Percentiles rank a stretch among this genome's conserved stretches.
These are phyloP conservation scores for Pseudogymnoascus sp. DNA, from an alignment of 2,329 filamentous ascomycete species.

Conservation along the genomic window DNA sequence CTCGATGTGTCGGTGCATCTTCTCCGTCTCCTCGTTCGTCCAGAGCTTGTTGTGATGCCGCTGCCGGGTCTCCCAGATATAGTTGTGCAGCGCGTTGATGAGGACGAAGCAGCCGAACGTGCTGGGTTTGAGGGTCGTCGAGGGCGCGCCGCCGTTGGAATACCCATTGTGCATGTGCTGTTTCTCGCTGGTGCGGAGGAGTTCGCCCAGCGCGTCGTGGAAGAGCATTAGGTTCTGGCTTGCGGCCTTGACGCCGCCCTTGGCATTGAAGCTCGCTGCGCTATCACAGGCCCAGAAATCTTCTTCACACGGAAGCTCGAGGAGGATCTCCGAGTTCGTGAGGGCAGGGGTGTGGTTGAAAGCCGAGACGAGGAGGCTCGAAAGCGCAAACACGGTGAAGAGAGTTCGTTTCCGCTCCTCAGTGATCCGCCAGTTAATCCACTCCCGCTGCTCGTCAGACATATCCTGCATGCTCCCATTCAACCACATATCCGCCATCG, in stretches of 20 bases:
- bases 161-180: slow-evolving; percentile 37
- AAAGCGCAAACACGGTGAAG: slow-evolving; percentile 83
- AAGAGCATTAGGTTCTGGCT: slow-evolving; percentile 69
- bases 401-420: slow-evolving; percentile 92
- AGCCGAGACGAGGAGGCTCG: slow-evolving; percentile 80
- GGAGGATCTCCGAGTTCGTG: slow-evolving; percentile 84
- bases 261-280: slow-evolving; percentile 69
- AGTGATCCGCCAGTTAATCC: slow-evolving; percentile 77
- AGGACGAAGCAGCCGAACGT: slow-evolving; percentile 86
- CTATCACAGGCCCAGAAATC: slow-evolving; percentile 80
- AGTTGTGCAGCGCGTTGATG: slow-evolving; percentile 93
- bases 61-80: slow-evolving; percentile 95
- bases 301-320: slow-evolving; percentile 89
- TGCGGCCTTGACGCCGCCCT: slow-evolving; percentile 62
- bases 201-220: slow-evolving; percentile 68
- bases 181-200: slow-evolving; percentile 67
- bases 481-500: slow-evolving; percentile 46
- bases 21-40: slow-evolving; percentile 87
- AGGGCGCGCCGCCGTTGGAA: slow-evolving; percentile 38
- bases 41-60: slow-evolving; percentile 79
- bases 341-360: slow-evolving; percentile 89
- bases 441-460: slow-evolving; percentile 59
- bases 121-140: slow-evolving; percentile 66
- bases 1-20: slow-evolving; percentile 92
- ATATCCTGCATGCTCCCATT: slow-evolving; percentile 37